Conservation (phyloP, 176 grass and related monocot species). For the Avena insularis region DNA sequence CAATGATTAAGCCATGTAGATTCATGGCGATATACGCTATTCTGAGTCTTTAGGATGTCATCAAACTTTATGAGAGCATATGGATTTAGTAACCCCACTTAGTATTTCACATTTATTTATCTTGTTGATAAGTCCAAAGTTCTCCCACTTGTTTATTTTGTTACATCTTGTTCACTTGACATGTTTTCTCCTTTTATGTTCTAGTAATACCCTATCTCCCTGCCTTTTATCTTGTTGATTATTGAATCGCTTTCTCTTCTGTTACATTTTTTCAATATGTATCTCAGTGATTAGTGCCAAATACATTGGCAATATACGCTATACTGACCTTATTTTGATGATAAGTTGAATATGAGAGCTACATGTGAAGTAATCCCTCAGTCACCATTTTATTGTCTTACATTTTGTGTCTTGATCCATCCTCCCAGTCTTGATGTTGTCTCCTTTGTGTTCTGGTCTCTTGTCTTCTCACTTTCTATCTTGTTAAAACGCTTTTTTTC, state of each 20-base stretch:
- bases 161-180: neutral
- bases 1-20: constrained; percentile 47
- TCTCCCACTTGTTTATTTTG: neutral
- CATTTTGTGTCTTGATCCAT: neutral
- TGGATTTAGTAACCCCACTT: neutral
- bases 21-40: constrained; percentile 53
- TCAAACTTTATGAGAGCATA: constrained; percentile 40
- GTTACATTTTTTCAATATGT: neutral
- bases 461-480: neutral
- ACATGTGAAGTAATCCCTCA: neutral
- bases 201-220: neutral
- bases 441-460: neutral
- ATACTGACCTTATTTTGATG: constrained; percentile 49
- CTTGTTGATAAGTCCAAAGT: neutral
- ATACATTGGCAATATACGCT: constrained; percentile 56
- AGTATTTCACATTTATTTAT: neutral
- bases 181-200: neutral
- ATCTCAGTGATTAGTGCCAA: constrained; percentile 51
- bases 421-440: neutral
- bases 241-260: neutral
- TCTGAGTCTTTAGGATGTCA: constrained; percentile 46
- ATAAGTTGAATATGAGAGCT: neutral
- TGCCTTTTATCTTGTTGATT: neutral
- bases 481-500: neutral
- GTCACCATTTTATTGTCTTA: neutral